Percentiles rank a stretch among this genome's conserved stretches.
Conservation (phyloP, 345 rosid genomes). For the Eutrema japonicum region DNA sequence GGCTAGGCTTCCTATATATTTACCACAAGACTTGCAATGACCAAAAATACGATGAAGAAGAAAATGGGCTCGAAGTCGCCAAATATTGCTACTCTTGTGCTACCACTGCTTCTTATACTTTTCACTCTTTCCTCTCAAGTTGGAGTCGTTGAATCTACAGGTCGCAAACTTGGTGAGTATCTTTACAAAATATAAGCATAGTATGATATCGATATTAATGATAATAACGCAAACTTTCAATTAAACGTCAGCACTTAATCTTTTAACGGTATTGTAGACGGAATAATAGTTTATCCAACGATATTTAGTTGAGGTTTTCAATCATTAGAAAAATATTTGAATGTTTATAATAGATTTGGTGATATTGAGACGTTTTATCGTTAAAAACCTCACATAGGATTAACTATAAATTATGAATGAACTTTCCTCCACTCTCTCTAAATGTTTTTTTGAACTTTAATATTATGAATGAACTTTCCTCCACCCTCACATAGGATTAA, state of each 20-base stretch:
- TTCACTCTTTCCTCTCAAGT: slow-evolving; percentile 17
- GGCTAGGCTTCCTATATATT: too few species aligned
- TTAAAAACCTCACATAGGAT: not conserved
- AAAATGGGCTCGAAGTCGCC: not conserved
- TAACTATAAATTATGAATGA: not conserved
- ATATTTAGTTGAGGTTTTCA: not conserved
- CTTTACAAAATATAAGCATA: too few species aligned
- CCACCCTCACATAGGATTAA: too few species aligned
- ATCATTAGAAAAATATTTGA: not conserved
- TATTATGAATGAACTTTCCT: too few species aligned
- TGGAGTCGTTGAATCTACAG: slow-evolving; percentile 12
- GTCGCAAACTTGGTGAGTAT: slow-evolving; percentile 11
- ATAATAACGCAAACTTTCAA: too few species aligned
- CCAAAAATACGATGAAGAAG: not conserved
- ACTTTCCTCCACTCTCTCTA: not conserved
- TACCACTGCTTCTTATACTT: slow-evolving; percentile 12
- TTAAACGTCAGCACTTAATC: too few species aligned
- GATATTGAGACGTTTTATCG: not conserved
- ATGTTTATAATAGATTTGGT: not conserved
- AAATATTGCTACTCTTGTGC: not conserved
- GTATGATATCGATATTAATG: too few species aligned
- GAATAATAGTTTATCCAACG: too few species aligned
- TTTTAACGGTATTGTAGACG: too few species aligned
- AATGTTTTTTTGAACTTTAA: not conserved
- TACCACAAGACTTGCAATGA: not conserved